Conservation (phyloP, 164 flowering plant genomes). For the Aristolochia contorta region DNA sequence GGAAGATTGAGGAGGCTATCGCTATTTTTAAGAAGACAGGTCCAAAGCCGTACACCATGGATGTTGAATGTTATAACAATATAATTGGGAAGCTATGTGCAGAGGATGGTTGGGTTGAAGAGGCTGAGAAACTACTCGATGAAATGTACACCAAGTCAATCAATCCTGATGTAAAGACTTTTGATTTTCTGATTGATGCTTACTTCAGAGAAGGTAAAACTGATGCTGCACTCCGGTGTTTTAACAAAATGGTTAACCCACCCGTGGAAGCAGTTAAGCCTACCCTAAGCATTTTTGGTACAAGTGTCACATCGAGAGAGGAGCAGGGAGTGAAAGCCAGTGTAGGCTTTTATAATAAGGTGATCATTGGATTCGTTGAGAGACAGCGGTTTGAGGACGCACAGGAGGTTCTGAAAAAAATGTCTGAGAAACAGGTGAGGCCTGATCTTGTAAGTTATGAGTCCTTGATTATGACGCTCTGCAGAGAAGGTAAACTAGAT, state of each 20-base stretch:
- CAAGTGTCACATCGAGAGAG: too few relatives aligned
- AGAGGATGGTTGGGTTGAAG: slow-evolving; percentile 35
- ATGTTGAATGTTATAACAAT: slow-evolving; percentile 60
- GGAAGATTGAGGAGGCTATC: slow-evolving; percentile 39
- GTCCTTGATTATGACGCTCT: slow-evolving; percentile 43
- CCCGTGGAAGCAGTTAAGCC: neutral
- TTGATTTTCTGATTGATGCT: slow-evolving; percentile 44
- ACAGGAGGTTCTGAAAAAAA: slow-evolving; percentile 33
- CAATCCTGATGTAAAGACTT: slow-evolving; percentile 43
- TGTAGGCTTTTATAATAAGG: slow-evolving; percentile 19
- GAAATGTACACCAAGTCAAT: slow-evolving; percentile 39
- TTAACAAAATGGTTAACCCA: slow-evolving; percentile 4
- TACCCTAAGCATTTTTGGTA: too few relatives aligned
- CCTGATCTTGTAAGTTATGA: slow-evolving; percentile 57
- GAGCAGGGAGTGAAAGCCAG: slow-evolving; percentile 1
- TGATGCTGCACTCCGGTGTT: slow-evolving; percentile 42
- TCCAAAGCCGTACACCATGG: slow-evolving; percentile 58
- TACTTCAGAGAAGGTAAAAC: slow-evolving; percentile 40
- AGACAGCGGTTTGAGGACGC: slow-evolving; percentile 43
- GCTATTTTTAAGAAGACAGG: slow-evolving; percentile 49
- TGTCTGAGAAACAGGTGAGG: slow-evolving; percentile 61
- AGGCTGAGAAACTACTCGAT: slow-evolving; percentile 48
- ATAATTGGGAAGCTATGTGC: slow-evolving; percentile 44
- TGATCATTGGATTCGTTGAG: slow-evolving; percentile 46
- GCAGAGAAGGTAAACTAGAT: slow-evolving; percentile 33